Conservation (phyloP, 768 basidiomycete genomes). For the Leucocoprinus leucothites region DNA sequence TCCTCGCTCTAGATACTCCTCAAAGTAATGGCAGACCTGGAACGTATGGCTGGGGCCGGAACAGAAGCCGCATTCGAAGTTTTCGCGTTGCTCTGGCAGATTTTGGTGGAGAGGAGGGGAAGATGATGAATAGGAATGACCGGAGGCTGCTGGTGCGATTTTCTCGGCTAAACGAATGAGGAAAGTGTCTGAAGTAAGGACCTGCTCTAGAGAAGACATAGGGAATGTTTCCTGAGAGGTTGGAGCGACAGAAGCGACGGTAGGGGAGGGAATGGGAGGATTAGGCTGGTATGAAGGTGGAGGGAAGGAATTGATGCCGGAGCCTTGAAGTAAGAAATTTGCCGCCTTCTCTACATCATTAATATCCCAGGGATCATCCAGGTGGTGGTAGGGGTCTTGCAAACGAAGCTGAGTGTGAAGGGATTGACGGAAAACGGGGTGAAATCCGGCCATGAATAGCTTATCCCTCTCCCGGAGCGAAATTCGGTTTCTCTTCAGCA, state of each 20-base stretch:
- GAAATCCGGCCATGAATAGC: constrained; percentile 13
- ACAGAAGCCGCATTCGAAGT: too few species aligned
- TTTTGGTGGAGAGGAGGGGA: neutral
- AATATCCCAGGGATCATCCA: constrained; percentile 11
- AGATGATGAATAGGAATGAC: neutral
- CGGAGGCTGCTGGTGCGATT: neutral
- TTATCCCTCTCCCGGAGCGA: constrained; percentile 1
- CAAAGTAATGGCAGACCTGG: too few species aligned
- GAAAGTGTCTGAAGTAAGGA: neutral
- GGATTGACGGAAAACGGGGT: neutral
- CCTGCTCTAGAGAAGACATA: neutral
- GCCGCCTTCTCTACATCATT: constrained; percentile 9
- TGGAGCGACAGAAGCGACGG: neutral
- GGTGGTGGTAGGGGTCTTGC: constrained; percentile 11
- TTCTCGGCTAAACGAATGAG: too few species aligned
- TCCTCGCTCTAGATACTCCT: too few species aligned
- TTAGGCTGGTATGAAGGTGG: neutral
- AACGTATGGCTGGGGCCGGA: too few species aligned
- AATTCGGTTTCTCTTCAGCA: neutral
- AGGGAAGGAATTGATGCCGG: neutral
- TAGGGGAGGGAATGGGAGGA: neutral
- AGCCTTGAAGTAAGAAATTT: neutral
- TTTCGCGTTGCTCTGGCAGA: too few species aligned
- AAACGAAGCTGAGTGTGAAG: neutral
- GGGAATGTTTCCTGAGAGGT: neutral